Evolutionary conservation across 331 rosid species (phyloP), one percentile per base, ranked within the genome.

Genomic region (Phaseolus coccineus): DNA sequence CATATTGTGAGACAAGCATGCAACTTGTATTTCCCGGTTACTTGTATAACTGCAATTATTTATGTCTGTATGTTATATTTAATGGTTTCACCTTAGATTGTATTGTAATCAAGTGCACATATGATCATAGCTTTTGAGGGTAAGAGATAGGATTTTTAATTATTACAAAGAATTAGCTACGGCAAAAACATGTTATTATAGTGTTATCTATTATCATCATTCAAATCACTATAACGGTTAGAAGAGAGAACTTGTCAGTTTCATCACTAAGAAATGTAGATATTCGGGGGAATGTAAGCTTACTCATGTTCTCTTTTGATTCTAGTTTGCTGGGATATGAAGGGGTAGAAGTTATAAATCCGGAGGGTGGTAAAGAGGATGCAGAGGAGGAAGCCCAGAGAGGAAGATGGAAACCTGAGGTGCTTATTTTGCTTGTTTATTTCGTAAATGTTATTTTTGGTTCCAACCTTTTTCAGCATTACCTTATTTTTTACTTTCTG

Each of bases 321-420:
- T 59, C 30, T 69, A 92, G 98, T 82, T 65, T 92, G 80, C 90
- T 91, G 62, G 97, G 98, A 77, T 79, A 91, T 80, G 98, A 94
- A 86, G 97, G 97, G 74, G 91, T 91, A n/a, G 97, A 92, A 87
- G 95, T 94, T 40, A 91, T 94, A 79, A 92, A 94, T 86, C 97
- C 97, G 2, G 98, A 92, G 31, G 97, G 97, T 76, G 97, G 98
- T 40, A 85, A 91, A 84, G 97, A 92, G 65, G 98, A 94, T 61
- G 97, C 91, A 46, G 97, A 87, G 69, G 97, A 89, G 84, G 97
- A 94, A 87, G 90, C 91, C 83, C 87, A 85, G 16, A 90, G 86
- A 84, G 98, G 97, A 88, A 92, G 98, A 90, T 94, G 98, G 98
- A 92, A 85, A 67, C 87, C 88, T 47, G 97, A 92, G 97, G 98